These are phyloP conservation scores for Trametes cinnabarina DNA, from an alignment of 768 basidiomycete species.

Conservation along the genomic window DNA sequence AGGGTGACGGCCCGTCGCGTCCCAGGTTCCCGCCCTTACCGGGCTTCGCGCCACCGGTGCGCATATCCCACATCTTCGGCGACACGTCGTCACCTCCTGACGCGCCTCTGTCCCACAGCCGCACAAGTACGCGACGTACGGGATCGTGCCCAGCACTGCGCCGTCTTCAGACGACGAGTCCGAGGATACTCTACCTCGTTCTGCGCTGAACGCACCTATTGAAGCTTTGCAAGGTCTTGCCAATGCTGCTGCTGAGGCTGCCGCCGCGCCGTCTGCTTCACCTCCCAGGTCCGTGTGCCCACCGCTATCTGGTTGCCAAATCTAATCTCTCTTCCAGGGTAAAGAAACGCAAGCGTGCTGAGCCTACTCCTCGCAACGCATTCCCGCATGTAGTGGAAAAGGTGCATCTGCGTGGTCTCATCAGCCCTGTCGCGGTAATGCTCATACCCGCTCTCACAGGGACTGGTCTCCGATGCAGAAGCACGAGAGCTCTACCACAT, in stretches of 20 bases:
- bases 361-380: conserved; percentile 79
- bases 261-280: conserved; percentile 68
- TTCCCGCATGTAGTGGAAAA: conserved; percentile 91
- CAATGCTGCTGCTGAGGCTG: conserved; percentile 93
- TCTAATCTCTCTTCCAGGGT: conserved; percentile 42
- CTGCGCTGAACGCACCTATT: conserved; percentile 86
- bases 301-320: not conserved
- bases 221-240: conserved; percentile 93
- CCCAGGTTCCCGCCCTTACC: conserved; percentile 78
- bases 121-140: conserved; percentile 89
- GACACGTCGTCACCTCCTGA: conserved; percentile 16
- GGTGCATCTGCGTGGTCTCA: conserved; percentile 34
- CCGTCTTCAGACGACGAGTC: conserved; percentile 90
- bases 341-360: conserved; percentile 82
- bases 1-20: conserved; percentile 30
- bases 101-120: conserved; percentile 46
- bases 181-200: conserved; percentile 82
- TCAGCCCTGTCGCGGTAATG: not conserved
- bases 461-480: conserved; percentile 80
- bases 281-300: conserved; percentile 49
- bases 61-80: conserved; percentile 27
- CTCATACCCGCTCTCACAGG: conserved; percentile 42
- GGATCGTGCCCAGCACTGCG: conserved; percentile 79
- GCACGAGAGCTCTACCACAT: conserved; percentile 91
- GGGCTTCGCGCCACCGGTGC: conserved; percentile 86